Base-by-base conservation (phyloP, 2,329 filamentous ascomycete genomes). In the Alternaria dauci region DNA sequence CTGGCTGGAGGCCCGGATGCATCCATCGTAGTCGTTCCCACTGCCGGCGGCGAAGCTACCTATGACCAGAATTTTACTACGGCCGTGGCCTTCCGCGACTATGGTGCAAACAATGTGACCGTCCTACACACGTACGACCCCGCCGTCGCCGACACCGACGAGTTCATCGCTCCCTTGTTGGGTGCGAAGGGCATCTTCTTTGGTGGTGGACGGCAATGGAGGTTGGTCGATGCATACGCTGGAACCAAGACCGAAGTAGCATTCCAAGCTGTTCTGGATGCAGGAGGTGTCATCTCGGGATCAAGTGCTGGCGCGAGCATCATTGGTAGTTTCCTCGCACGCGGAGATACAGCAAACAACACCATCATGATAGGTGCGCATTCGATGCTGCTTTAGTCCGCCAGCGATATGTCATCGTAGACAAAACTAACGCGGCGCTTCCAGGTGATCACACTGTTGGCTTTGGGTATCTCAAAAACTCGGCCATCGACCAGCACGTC, bases 401-500 rank as follows among this genome's bases (percentile, higher is more conserved):
- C 14, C 14, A 36, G 5, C 8, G 5, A 23, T 14, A 12, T 1
- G 4, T 25, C 11, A 3, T 16, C 20, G 4, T 16, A 6, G 1
- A 11, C 8, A 5, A 26, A 30, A 1, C 20, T 50, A 18, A 50
- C 3, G 8, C 1, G 20, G 14, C 5, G 2, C 38, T 2, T 14
- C 8, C 6, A 55, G 53, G 53, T 16, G 53, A 55, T 25, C 53
- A 55, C 23, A 50, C 43, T 18, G 68, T 71, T 38, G 71, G 69
- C 1, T 72, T 73, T 26, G 71, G 71, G 11, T 72, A 72, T n/a
- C 38, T 73, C 4, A 71, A 68, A 39, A 71, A 73, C 38, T 54
- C 68, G 3, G 68, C 68, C 2, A 71, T 72, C 12, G 70, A 73
- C 14, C 70, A 73, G 52, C 70, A 72, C 18, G 70, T 73, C 4